Conservation (phyloP, 73 alveolate genomes). For the Paramecium sexaurelia region DNA sequence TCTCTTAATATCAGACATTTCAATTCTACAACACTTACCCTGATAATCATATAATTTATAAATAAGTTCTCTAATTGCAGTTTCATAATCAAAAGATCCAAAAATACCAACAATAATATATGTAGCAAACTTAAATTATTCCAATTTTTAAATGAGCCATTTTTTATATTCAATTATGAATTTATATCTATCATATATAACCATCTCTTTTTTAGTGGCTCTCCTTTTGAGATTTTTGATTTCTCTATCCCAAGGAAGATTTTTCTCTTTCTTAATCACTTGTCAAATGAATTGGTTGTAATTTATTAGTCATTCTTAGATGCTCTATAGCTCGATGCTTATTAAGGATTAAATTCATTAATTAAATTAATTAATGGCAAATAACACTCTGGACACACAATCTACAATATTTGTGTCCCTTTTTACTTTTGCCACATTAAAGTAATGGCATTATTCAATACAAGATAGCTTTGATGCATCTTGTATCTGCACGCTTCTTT, state of each 20-base stretch:
- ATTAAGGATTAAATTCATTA: conserved; percentile 3
- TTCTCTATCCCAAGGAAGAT: not conserved
- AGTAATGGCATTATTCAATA: not conserved
- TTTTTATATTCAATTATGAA: no score
- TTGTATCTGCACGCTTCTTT: conserved; percentile 32
- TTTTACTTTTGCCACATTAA: conserved; percentile 16
- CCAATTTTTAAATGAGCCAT: not conserved
- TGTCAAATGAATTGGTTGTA: not conserved
- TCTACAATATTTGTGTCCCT: conserved; percentile 40
- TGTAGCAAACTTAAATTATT: no score
- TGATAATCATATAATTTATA: not conserved
- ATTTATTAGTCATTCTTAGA: not conserved
- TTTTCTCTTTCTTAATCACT: no score
- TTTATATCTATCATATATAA: no score
- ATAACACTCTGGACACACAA: conserved; percentile 37
- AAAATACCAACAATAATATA: no score
- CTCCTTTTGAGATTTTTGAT: not conserved
- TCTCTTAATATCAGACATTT: not conserved
- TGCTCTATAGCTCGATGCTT: conserved; percentile 35
- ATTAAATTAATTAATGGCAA: conserved; percentile 34
- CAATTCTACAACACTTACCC: not conserved
- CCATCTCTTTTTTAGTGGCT: not conserved
- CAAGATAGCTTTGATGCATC: conserved; percentile 16
- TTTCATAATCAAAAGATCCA: not conserved
- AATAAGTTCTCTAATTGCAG: not conserved